A percentile compares a stretch with the other conserved stretches of the same genome.
Conservation (phyloP, 140 eudicot species). For the Flaveria floridana region DNA sequence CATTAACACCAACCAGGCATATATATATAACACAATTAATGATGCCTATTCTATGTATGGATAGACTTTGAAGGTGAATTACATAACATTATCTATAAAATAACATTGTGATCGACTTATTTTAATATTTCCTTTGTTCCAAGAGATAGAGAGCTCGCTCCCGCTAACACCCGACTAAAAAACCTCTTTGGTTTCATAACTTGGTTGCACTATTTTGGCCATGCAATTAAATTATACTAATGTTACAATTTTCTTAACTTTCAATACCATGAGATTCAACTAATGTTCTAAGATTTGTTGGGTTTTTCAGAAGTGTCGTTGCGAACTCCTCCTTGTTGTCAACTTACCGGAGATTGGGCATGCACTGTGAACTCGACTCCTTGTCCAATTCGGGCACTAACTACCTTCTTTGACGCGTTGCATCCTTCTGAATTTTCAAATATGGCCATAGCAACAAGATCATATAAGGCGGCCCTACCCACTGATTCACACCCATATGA, state of each 20-base stretch:
- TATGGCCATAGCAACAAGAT: conserved; percentile 30
- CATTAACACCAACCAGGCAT: too few relatives aligned
- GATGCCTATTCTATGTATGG: too few relatives aligned
- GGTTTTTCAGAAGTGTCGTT: conserved; percentile 23
- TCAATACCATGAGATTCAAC: background rate
- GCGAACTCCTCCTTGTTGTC: conserved; percentile 30
- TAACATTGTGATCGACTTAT: too few relatives aligned
- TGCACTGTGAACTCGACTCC: conserved; percentile 29
- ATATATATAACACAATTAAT: too few relatives aligned
- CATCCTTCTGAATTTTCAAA: conserved; percentile 31
- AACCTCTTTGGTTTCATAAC: too few relatives aligned
- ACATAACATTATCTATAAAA: too few relatives aligned
- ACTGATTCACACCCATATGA: conserved; percentile 51
- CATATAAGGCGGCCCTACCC: conserved; percentile 38
- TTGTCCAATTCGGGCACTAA: conserved; percentile 18
- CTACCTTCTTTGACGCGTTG: conserved; percentile 33
- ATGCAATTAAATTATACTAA: too few relatives aligned
- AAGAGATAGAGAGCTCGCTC: too few relatives aligned
- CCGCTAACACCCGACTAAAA: too few relatives aligned
- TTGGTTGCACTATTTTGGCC: too few relatives aligned
- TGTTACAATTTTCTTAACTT: background rate
- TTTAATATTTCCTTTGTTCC: too few relatives aligned
- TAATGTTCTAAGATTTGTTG: background rate
- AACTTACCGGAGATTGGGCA: conserved; percentile 22
- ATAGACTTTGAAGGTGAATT: too few relatives aligned